phyloP scores from a whole-genome alignment of 2,329 filamentous ascomycete genomes.

The Lachnellula cervina region DNA sequence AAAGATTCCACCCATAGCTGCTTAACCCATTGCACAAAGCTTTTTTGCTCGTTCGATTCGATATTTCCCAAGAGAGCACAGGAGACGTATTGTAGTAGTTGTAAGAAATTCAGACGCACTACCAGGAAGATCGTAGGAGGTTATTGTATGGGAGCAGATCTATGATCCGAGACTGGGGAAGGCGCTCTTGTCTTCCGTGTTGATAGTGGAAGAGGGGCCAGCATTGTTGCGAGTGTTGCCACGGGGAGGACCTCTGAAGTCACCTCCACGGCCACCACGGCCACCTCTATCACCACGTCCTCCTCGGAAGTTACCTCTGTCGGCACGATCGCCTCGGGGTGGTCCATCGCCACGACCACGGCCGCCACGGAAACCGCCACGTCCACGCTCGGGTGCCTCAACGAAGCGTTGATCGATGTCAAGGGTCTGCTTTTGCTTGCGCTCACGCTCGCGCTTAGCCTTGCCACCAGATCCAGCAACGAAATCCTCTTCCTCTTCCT shows the following conservation, averaged over 20 bases:
- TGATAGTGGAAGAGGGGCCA: conserved; percentile 35
- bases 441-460: conserved; percentile 78
- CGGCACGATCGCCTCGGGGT: conserved; percentile 46
- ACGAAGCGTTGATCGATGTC: conserved; percentile 84
- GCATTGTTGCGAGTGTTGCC: conserved; percentile 36
- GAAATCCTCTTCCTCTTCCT: conserved; percentile 67
- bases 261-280: conserved; percentile 38
- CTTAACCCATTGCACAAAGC: conserved; percentile 1
- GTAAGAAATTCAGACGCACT: conserved; percentile 5
- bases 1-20: neutral
- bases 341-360: conserved; percentile 47
- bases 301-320: conserved; percentile 38
- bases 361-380: conserved; percentile 40
- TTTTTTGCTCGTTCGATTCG: conserved; percentile 5
- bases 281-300: conserved; percentile 38
- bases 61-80: conserved; percentile 1
- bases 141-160: conserved; percentile 13
- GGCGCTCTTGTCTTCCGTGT: conserved; percentile 45
- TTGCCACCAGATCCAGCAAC: conserved; percentile 71
- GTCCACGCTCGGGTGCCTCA: conserved; percentile 60
- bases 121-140: conserved; percentile 17
- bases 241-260: conserved; percentile 35
- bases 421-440: conserved; percentile 84
- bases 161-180: conserved; percentile 48
- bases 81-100: conserved; percentile 9